phyloP scores from a whole-genome alignment of 2,329 filamentous ascomycete genomes.

The Colletotrichum sp. region DNA sequence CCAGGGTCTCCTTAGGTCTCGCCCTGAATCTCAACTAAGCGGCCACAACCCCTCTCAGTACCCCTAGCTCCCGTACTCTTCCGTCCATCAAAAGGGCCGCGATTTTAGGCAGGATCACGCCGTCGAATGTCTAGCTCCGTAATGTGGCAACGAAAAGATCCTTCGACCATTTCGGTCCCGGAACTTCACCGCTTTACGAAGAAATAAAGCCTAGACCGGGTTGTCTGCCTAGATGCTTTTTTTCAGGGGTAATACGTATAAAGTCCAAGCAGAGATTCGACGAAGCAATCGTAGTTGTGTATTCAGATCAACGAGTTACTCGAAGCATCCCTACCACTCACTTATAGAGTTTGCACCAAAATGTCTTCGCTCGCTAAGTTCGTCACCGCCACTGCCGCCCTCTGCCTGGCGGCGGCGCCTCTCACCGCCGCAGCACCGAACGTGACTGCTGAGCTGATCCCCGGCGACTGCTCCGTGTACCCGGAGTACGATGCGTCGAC shows the following conservation, averaged over 20 bases:
- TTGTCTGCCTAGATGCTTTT: not conserved
- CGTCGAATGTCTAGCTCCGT: not conserved
- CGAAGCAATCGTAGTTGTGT: not conserved
- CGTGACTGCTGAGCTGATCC: not conserved
- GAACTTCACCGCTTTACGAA: not conserved
- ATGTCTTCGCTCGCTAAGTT: not conserved
- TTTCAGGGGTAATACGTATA: not conserved
- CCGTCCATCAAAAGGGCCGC: not conserved
- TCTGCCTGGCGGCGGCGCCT: not conserved
- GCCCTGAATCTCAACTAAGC: not conserved
- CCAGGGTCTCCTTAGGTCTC: not conserved
- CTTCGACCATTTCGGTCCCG: not conserved
- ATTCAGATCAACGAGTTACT: not conserved
- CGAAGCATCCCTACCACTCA: not conserved
- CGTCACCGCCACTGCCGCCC: not conserved
- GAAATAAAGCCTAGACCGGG: not conserved
- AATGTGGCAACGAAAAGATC: not conserved
- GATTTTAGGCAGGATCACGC: not conserved
- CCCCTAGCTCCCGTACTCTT: not conserved
- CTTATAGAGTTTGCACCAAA: not conserved
- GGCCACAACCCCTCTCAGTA: not conserved
- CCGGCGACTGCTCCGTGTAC: slow-evolving; percentile 6
- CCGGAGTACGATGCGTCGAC: not conserved
- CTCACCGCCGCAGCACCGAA: not conserved
- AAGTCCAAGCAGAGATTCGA: not conserved